phyloP scores from a whole-genome alignment of 2,329 filamentous ascomycete genomes.

The Microdochium trichocladiopsis region DNA sequence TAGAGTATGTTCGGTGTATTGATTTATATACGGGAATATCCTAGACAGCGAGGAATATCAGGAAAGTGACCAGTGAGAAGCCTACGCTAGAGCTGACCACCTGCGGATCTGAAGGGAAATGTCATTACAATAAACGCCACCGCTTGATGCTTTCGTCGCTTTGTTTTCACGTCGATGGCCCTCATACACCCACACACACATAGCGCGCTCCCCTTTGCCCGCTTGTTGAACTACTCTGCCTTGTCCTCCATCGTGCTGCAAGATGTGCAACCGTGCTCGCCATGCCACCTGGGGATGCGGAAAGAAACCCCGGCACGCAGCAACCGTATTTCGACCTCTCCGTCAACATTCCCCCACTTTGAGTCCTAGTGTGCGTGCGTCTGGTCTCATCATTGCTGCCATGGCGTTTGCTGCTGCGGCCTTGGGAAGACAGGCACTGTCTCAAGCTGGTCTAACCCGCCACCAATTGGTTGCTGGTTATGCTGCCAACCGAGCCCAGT shows the following conservation, averaged over 20 bases:
- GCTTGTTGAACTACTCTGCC: no score
- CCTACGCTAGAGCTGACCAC: no score
- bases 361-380: no score
- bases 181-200: neutral
- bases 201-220: no score
- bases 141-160: neutral
- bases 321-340: no score
- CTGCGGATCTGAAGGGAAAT: neutral
- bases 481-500: constrained; percentile 88
- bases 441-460: constrained; percentile 69
- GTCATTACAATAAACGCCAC: neutral
- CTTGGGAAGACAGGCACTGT: constrained; percentile 84
- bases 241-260: no score
- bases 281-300: no score
- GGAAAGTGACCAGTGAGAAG: neutral
- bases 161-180: neutral
- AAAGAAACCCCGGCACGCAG: no score
- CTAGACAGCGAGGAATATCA: neutral
- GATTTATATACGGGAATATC: neutral
- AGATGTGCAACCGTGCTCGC: no score
- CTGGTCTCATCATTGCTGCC: no score
- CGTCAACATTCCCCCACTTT: no score
- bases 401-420: constrained; percentile 57
- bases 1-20: neutral
- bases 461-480: constrained; percentile 70